A percentile compares a stretch with the other conserved stretches of the same genome.
These are phyloP conservation scores for Leccinum aurantiacum DNA, from an alignment of 768 basidiomycete genomes.

Conservation along the genomic window DNA sequence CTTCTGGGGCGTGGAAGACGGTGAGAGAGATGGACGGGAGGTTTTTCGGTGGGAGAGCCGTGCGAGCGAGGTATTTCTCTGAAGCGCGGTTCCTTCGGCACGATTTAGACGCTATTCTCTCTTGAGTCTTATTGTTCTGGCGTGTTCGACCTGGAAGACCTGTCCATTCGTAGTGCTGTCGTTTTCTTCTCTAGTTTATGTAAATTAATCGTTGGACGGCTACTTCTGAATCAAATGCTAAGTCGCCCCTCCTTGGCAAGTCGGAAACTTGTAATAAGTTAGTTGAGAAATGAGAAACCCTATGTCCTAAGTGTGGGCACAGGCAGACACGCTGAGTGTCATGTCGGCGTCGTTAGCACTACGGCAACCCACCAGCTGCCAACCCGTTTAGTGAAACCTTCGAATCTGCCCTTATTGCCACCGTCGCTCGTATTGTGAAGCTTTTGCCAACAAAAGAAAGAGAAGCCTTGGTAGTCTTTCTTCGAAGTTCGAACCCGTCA, in stretches of 20 bases:
- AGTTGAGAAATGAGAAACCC: no score
- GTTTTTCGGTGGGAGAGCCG: constrained; percentile 84
- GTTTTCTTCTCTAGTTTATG: not conserved
- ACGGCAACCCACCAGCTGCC: not conserved
- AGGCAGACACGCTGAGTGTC: no score
- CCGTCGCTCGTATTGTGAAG: not conserved
- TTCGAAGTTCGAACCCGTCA: not conserved
- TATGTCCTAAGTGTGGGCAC: no score
- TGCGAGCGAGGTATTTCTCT: constrained; percentile 80
- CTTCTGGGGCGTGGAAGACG: constrained; percentile 94
- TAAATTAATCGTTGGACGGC: not conserved
- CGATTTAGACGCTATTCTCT: constrained; percentile 46
- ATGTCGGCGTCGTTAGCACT: no score
- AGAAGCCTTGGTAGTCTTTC: not conserved
- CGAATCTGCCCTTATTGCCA: not conserved
- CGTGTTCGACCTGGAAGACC: not conserved
- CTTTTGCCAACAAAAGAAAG: not conserved
- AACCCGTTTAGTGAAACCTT: no score
- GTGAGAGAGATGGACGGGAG: constrained; percentile 91
- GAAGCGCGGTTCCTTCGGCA: constrained; percentile 53
- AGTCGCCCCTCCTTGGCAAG: not conserved
- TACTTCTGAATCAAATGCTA: not conserved
- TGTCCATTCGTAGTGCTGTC: not conserved
- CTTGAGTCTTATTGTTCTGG: constrained; percentile 10
- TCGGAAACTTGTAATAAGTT: no score